phyloP scores from a whole-genome alignment of 1,139 yeast species.

The Candida sanyaensis region DNA sequence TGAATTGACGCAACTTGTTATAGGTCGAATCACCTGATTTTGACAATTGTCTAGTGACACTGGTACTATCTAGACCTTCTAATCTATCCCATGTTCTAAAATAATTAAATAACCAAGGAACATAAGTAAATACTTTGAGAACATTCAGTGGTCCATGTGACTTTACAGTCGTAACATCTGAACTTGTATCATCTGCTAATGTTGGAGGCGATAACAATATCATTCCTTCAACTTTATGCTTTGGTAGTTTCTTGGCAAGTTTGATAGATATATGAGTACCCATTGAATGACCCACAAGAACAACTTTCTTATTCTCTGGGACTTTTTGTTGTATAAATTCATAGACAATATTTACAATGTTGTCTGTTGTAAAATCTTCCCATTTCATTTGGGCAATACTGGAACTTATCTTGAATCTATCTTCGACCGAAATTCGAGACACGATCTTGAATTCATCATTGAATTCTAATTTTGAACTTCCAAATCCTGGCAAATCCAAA shows the following conservation, averaged over 20 bases:
- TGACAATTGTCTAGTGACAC: constrained; percentile 57
- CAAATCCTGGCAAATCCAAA: constrained; percentile 77
- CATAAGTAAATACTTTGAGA: constrained; percentile 29
- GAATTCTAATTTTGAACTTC: constrained; percentile 45
- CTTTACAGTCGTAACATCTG: neutral
- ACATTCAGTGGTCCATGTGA: constrained; percentile 14
- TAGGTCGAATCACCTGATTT: constrained; percentile 31
- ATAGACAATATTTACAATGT: constrained; percentile 46
- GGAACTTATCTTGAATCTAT: constrained; percentile 29
- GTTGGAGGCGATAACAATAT: constrained; percentile 58
- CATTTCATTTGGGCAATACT: constrained; percentile 37
- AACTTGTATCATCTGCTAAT: constrained; percentile 29
- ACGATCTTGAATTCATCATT: constrained; percentile 20
- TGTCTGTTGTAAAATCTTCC: constrained; percentile 49
- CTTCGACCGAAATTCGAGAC: constrained; percentile 24
- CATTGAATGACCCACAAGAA: constrained; percentile 75
- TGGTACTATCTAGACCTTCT: constrained; percentile 60
- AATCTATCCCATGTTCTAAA: constrained; percentile 62
- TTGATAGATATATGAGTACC: constrained; percentile 61
- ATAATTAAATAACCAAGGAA: constrained; percentile 56
- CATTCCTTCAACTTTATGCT: constrained; percentile 43
- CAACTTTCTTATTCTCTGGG: constrained; percentile 48
- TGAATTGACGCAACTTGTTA: constrained; percentile 56
- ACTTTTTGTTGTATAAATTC: constrained; percentile 42
- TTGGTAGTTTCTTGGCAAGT: constrained; percentile 45